phyloP scores from a whole-genome alignment of 805 yeast species.

The Teunomyces panamensis region DNA sequence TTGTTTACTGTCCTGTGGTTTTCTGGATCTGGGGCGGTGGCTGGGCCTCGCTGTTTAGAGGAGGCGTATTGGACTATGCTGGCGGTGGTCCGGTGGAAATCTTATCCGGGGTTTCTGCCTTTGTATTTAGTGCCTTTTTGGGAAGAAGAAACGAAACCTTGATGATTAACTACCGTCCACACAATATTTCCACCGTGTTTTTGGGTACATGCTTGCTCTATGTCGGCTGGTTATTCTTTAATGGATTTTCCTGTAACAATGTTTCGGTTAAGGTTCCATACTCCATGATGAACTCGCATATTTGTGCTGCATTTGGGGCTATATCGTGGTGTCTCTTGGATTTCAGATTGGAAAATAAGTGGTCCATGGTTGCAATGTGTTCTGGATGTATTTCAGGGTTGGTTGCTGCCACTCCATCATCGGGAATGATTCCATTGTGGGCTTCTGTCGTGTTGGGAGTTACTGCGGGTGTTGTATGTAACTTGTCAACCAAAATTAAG shows the following conservation, averaged over 20 bases:
- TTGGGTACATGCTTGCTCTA: constrained; percentile 84
- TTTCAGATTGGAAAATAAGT: constrained; percentile 81
- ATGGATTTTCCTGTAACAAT: constrained; percentile 82
- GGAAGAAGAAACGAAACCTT: constrained; percentile 76
- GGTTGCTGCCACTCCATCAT: constrained; percentile 95
- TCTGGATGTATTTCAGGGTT: constrained; percentile 95
- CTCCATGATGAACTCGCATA: constrained; percentile 87
- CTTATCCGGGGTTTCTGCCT: constrained; percentile 85
- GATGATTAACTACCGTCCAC: constrained; percentile 89
- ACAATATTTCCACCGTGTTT: constrained; percentile 87
- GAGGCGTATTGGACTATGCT: constrained; percentile 95
- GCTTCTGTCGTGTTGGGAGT: constrained; percentile 85
- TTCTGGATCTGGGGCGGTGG: constrained; percentile 97
- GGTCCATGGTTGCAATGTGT: constrained; percentile 93
- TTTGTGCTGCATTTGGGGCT: constrained; percentile 88
- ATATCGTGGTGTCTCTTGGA: constrained; percentile 90
- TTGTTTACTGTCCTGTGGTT: constrained; percentile 92
- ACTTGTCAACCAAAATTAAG: constrained; percentile 85
- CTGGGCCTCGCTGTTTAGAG: constrained; percentile 73
- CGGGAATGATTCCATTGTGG: constrained; percentile 89
- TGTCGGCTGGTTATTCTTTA: constrained; percentile 96
- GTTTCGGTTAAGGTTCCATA: constrained; percentile 83
- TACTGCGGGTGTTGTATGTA: constrained; percentile 78
- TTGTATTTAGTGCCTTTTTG: constrained; percentile 75
- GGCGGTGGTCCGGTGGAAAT: constrained; percentile 99